phyloP scores from a whole-genome alignment of 2,329 filamentous ascomycete species.

The Colletotrichum limetticola region DNA sequence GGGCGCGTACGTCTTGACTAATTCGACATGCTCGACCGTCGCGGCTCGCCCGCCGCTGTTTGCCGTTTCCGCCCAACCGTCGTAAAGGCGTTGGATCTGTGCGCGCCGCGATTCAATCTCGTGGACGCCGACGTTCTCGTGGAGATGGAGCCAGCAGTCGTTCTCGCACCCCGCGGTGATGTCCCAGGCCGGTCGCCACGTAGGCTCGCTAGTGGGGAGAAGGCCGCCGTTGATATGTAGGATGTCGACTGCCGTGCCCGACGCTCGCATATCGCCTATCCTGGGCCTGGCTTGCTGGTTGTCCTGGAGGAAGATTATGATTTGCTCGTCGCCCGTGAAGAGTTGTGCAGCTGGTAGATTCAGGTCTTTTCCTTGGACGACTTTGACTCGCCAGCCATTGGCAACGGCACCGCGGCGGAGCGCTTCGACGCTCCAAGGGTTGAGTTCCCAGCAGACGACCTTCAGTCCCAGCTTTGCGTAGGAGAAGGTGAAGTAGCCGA shows the following conservation, averaged over 20 bases:
- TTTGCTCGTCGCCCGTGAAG: conserved; percentile 58
- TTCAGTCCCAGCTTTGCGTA: conserved; percentile 78
- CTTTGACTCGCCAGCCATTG: conserved; percentile 73
- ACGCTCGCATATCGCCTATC: conserved; percentile 49
- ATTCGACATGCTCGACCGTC: conserved; percentile 66
- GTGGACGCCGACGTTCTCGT: conserved; percentile 70
- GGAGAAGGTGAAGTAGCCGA: conserved; percentile 92
- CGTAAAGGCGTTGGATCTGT: conserved; percentile 62
- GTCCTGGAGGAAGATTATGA: conserved; percentile 76
- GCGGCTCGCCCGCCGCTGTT: conserved; percentile 40
- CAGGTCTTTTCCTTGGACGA: conserved; percentile 58
- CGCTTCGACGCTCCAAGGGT: conserved; percentile 88
- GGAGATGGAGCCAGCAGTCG: conserved; percentile 71
- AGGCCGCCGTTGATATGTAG: conserved; percentile 74
- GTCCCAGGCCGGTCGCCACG: conserved; percentile 63
- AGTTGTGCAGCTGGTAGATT: conserved; percentile 49
- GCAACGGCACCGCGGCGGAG: conserved; percentile 77
- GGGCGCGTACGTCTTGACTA: conserved; percentile 77
- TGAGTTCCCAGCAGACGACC: conserved; percentile 91
- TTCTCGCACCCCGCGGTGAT: conserved; percentile 48
- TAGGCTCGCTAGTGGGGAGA: conserved; percentile 65
- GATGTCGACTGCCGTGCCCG: conserved; percentile 50
- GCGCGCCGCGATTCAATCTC: conserved; percentile 59
- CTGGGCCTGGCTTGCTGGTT: conserved; percentile 65
- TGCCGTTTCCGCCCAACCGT: conserved; percentile 43